Percentiles rank a stretch among this genome's conserved stretches.
phyloP scores from a whole-genome alignment of 495 filamentous ascomycete genomes.

The Penicillium daleae region DNA sequence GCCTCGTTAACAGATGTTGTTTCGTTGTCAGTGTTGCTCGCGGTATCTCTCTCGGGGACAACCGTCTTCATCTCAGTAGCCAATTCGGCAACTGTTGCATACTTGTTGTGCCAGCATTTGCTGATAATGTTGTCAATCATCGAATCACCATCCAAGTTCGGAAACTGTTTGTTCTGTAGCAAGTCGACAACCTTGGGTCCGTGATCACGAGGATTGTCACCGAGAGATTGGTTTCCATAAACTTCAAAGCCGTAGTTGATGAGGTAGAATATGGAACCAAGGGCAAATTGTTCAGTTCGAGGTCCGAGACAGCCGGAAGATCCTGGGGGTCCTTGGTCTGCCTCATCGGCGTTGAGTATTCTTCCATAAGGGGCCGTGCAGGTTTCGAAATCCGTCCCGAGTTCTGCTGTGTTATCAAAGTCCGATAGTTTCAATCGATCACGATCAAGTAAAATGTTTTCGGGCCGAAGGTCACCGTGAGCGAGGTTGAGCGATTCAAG shows the following conservation, averaged over 20 bases:
- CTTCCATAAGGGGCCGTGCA: conserved; percentile 31
- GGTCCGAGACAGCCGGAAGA: conserved; percentile 33
- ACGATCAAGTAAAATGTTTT: conserved; percentile 35
- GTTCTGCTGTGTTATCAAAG: conserved; percentile 33
- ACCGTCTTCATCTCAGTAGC: conserved; percentile 29
- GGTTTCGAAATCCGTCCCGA: conserved; percentile 32
- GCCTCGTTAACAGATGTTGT: conserved; percentile 1
- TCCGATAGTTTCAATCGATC: conserved; percentile 33
- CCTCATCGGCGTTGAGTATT: conserved; percentile 26
- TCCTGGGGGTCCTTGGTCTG: conserved; percentile 26
- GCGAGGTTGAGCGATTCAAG: conserved; percentile 44
- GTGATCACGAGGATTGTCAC: conserved; percentile 42
- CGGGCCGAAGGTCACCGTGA: conserved; percentile 37
- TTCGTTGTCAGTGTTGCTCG: neutral
- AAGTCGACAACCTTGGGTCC: conserved; percentile 37
- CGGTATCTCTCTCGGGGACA: neutral
- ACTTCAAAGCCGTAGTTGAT: conserved; percentile 48
- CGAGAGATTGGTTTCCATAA: conserved; percentile 38
- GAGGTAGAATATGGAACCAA: conserved; percentile 43
- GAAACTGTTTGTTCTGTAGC: conserved; percentile 43
- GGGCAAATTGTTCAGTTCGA: conserved; percentile 43
- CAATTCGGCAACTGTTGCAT: conserved; percentile 33
- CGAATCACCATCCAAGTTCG: conserved; percentile 35
- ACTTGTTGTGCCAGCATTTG: conserved; percentile 45
- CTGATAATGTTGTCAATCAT: conserved; percentile 42